Base-by-base conservation (phyloP, 805 yeast genomes). In the Candida silvicultrix region DNA sequence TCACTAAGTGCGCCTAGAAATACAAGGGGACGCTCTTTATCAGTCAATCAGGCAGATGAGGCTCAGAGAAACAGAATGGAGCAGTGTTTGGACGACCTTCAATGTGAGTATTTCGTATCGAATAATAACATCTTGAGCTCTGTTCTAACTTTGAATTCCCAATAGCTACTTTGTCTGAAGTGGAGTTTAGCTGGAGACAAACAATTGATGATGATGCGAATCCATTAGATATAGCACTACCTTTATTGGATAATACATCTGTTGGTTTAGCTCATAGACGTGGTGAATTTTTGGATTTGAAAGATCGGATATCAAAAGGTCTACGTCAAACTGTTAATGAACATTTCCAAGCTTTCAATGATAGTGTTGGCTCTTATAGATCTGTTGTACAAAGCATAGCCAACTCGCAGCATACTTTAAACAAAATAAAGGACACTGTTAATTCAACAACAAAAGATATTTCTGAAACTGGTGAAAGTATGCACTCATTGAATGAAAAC, bases 251-350 rank as follows among this genome's bases (percentile, higher is more conserved):
- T 63, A 83, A 82, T 55, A 81, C 95, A 2, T 85, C 96, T 0
- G 94, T 89, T n/a, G 98, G 98, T 0, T 67, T 87, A 56, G 95
- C 96, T 0, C 83, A 82, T 56, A 78, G 83, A 49, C 72, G 73
- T 47, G 73, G 73, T 2, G 89, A 87, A 49, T 92, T 92, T 54
- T 69, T 73, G 38, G 74, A 75, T 41, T 64, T 89, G 40, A 79
- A 83, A 49, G 67, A 69, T 21, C 69, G 76, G 44, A 75, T 90
- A 12, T 77, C 81, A 15, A 60, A 60, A 16, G 76, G 81, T 22
- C 69, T 92, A 44, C 77, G 83, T 48, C 66, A 65, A 21, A 87
- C 90, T 2, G 97, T 90, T 25, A 84, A 83, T 52, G 85, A 82
- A 45, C 85, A 89, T 59, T 83, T 82, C 60, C 90, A 87, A 60